Conservation (phyloP, 257 asterid genomes). For the Solanum stenotomum region DNA sequence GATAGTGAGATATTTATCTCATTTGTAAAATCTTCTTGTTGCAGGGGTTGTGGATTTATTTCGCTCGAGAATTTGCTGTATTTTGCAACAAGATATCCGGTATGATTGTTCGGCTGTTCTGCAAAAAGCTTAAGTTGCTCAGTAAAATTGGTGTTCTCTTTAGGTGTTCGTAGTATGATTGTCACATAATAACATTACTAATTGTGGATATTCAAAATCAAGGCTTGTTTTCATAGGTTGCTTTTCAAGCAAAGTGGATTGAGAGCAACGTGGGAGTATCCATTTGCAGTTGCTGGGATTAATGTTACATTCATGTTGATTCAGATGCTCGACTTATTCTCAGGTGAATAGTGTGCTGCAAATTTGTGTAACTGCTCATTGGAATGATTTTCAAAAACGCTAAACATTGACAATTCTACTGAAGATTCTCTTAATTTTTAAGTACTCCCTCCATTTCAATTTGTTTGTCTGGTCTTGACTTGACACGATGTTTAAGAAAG, state of each 20-base stretch:
- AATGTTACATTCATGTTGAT: constrained; percentile 80
- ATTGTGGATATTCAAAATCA: constrained; percentile 46
- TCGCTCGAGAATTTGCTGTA: constrained; percentile 88
- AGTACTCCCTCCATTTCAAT: neutral
- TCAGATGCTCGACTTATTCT: constrained; percentile 79
- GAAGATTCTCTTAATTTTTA: neutral
- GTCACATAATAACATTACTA: constrained; percentile 27
- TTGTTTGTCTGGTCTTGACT: neutral
- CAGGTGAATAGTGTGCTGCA: constrained; percentile 35
- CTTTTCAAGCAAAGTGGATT: constrained; percentile 67
- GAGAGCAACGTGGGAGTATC: constrained; percentile 89
- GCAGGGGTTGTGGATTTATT: constrained; percentile 91
- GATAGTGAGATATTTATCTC: constrained; percentile 6
- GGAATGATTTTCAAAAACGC: neutral
- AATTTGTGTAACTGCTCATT: neutral
- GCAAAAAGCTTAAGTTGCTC: constrained; percentile 8
- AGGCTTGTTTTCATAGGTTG: constrained; percentile 81
- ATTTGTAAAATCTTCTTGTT: constrained; percentile 8
- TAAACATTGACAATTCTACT: neutral
- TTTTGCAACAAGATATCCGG: constrained; percentile 75
- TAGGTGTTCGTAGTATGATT: neutral
- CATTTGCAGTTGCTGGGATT: constrained; percentile 91
- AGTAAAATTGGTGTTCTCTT: neutral
- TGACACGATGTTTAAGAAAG: neutral
- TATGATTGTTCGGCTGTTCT: constrained; percentile 35